A percentile compares a stretch with the other conserved stretches of the same genome.
phyloP scores from a whole-genome alignment of 495 filamentous ascomycete genomes.

The Lophiostoma macrostomum region DNA sequence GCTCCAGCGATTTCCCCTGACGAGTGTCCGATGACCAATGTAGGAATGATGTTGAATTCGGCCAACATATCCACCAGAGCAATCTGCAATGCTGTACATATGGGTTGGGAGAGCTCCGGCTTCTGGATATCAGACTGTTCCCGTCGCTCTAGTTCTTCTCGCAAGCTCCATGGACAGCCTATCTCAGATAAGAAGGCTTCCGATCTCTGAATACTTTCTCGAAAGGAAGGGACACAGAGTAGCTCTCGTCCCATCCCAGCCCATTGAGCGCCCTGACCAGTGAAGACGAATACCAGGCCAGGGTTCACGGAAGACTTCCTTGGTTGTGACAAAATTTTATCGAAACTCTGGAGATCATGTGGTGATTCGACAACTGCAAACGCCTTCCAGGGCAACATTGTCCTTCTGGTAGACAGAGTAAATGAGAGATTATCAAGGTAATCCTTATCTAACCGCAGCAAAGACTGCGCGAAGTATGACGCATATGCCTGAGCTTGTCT shows the following conservation, averaged over 20 bases:
- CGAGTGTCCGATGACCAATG: conserved; percentile 36
- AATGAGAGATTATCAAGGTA: conserved; percentile 39
- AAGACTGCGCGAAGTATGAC: conserved; percentile 9
- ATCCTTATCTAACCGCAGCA: conserved; percentile 14
- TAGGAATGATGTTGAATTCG: conserved; percentile 3
- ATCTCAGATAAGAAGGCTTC: neutral
- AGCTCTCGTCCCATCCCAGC: conserved; percentile 37
- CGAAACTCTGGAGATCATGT: neutral
- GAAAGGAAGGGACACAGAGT: conserved; percentile 28
- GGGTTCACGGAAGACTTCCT: neutral
- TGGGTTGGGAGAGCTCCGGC: neutral
- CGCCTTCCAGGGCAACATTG: conserved; percentile 8
- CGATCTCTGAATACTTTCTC: conserved; percentile 5
- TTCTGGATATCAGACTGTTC: neutral
- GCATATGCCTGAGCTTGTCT: neutral
- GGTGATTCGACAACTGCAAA: neutral
- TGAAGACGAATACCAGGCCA: conserved; percentile 39
- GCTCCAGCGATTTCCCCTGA: conserved; percentile 36
- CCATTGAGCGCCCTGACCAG: conserved; percentile 45
- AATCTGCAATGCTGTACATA: conserved; percentile 14
- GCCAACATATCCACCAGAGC: conserved; percentile 30
- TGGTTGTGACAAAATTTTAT: neutral
- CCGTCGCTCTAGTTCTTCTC: neutral
- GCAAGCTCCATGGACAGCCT: conserved; percentile 19
- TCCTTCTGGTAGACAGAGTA: conserved; percentile 42